These are phyloP conservation scores for Ottelia alismoides DNA, from an alignment of 106 monocot genomes.

Conservation along the genomic window DNA sequence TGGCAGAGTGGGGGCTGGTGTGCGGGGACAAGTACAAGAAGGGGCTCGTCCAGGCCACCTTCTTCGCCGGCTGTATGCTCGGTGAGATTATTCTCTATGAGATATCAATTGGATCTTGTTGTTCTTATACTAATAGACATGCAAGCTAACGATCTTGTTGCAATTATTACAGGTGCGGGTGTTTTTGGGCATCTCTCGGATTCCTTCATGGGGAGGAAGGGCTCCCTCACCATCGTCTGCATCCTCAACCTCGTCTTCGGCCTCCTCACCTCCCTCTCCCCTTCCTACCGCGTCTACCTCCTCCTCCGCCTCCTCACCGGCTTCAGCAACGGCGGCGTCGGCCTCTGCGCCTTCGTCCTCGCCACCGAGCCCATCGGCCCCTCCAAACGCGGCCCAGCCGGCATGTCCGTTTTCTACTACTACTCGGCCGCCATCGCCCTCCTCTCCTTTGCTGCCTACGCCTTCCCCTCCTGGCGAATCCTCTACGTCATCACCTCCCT, in stretches of 20 bases:
- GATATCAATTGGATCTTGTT: not conserved
- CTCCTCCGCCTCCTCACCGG: conserved; percentile 76
- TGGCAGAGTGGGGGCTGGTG: too few relatives aligned
- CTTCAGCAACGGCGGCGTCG: conserved; percentile 77
- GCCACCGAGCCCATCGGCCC: conserved; percentile 87
- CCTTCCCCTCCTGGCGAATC: conserved; percentile 44
- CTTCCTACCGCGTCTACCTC: conserved; percentile 44
- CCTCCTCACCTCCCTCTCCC: conserved; percentile 57
- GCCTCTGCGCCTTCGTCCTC: conserved; percentile 81
- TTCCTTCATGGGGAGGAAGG: too few relatives aligned
- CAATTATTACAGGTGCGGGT: conserved; percentile 79
- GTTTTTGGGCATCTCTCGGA: conserved; percentile 76
- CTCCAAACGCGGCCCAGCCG: conserved; percentile 44
- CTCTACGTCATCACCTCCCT: conserved; percentile 63
- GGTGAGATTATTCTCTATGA: too few relatives aligned
- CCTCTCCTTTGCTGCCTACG: conserved; percentile 46
- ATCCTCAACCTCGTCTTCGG: conserved; percentile 50
- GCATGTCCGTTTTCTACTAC: conserved; percentile 95
- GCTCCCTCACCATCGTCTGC: conserved; percentile 46
- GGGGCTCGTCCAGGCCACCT: too few relatives aligned
- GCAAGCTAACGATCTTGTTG: too few relatives aligned
- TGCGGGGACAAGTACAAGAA: too few relatives aligned
- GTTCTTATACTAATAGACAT: too few relatives aligned
- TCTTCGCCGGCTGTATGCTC: too few relatives aligned
- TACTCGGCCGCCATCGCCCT: conserved; percentile 65